Base-by-base conservation (phyloP, 2,329 filamentous ascomycete genomes). In the Pseudogymnoascus sp. region DNA sequence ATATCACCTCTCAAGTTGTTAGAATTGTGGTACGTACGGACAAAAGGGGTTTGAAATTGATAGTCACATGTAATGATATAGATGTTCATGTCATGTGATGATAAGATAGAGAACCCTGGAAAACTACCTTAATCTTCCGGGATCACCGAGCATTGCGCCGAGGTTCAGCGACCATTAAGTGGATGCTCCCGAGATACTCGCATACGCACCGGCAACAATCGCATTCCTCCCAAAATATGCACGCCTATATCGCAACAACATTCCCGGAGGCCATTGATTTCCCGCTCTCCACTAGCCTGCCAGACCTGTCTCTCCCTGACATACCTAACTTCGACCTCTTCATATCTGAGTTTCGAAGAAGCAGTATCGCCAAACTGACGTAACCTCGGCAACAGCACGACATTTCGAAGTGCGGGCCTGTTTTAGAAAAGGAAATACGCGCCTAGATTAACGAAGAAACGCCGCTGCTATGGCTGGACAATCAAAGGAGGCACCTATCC, bases 401-500 rank as follows among this genome's bases (percentile, higher is more conserved):
- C 47, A 54, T 54, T 54, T 54, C 28, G 47, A 54, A 54, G 47
- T 33, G 47, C 47, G 28, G 25, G 47, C 47, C 47, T 7, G 47
- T 28, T 33, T 54, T 54, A 2, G 28, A 54, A 33, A 33, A 18
- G 47, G 47, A 54, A 54, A 54, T 54, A 54, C 28, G 11, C 28
- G n/a, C 47, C 47, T 18, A 12, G 8, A 54, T 7, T 18, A 16
- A 33, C 28, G 28, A 54, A 33, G 9, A 54, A 25, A 54, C 47
- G 4, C 47, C 43, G 47, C 47, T 38, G 25, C 38, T 18, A 67
- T 67, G 65, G 61, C 65, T 33, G 65, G 57, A 38, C 65, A 65
- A 63, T 73, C 72, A 37, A 73, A 74, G 62, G 70, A 73, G 58
- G 69, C 66, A 28, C 25, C 65, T 79, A 67, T 97, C 63, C 92